Conservation (phyloP, 176 grass and related monocot genomes). For the Eragrostis curvula region DNA sequence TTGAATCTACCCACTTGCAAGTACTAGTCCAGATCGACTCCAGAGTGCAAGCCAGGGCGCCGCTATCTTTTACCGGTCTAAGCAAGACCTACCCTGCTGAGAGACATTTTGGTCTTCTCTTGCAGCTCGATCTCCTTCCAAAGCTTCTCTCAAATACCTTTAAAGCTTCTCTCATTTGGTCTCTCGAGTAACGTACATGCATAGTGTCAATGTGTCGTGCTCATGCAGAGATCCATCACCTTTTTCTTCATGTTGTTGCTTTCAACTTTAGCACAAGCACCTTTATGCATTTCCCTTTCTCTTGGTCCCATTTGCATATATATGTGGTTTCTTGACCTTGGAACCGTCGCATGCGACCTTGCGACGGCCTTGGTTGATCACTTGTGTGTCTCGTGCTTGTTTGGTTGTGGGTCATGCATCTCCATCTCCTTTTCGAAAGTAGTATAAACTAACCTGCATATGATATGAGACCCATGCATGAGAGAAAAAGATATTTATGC, state of each 20-base stretch:
- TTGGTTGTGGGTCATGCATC: neutral
- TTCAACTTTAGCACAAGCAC: slow-evolving; percentile 4
- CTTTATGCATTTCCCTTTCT: slow-evolving; percentile 11
- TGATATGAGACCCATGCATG: neutral
- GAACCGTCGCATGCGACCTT: slow-evolving; percentile 14
- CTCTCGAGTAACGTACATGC: neutral
- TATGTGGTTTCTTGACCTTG: neutral
- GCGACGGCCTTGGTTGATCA: slow-evolving; percentile 3
- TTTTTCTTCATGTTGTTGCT: slow-evolving; percentile 8
- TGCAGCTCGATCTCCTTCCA: neutral
- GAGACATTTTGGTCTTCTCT: slow-evolving; percentile 27
- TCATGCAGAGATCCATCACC: neutral
- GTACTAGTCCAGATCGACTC: neutral
- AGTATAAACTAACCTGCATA: slow-evolving; percentile 8
- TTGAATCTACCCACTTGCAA: neutral
- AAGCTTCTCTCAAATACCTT: neutral
- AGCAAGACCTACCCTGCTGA: neutral
- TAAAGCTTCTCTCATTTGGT: neutral
- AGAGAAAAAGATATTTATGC: neutral
- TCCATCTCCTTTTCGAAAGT: neutral
- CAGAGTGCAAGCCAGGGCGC: slow-evolving; percentile 36
- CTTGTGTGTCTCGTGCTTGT: neutral
- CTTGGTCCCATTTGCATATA: neutral
- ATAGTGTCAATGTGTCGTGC: slow-evolving; percentile 18
- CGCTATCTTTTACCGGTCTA: slow-evolving; percentile 47